Percentiles rank a stretch among this genome's conserved stretches.
These are phyloP conservation scores for Camillea tinctor DNA, from an alignment of 2,329 filamentous ascomycete species.

Conservation along the genomic window DNA sequence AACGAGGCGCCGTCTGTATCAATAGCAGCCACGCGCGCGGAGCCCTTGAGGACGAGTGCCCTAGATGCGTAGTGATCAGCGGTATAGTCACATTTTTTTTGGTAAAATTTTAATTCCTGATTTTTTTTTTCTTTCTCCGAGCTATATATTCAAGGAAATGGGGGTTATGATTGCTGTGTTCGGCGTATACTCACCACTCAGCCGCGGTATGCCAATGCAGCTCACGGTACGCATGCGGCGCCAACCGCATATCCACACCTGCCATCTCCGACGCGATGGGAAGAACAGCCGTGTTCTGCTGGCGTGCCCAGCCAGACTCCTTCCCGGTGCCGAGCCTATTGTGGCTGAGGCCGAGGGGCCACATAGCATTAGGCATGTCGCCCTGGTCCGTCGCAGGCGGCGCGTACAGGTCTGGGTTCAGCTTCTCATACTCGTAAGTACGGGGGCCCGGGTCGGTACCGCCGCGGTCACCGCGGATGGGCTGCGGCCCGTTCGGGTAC, in stretches of 20 bases:
- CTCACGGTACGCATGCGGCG: constrained; percentile 58
- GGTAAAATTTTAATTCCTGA: too few relatives aligned
- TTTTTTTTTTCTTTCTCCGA: background rate
- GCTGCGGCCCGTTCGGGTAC: constrained; percentile 46
- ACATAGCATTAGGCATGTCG: constrained; percentile 46
- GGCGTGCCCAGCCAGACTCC: constrained; percentile 51
- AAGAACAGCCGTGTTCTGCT: constrained; percentile 52
- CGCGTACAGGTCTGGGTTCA: constrained; percentile 54
- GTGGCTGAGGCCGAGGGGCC: constrained; percentile 53
- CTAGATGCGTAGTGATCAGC: constrained; percentile 12
- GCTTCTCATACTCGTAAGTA: constrained; percentile 49
- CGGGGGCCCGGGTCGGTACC: constrained; percentile 52
- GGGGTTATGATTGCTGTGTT: too few relatives aligned
- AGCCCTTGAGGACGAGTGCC: constrained; percentile 52
- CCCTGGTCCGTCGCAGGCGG: constrained; percentile 54
- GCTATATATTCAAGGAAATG: background rate
- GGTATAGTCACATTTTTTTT: background rate
- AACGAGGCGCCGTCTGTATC: constrained; percentile 50
- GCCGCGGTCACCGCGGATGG: constrained; percentile 51
- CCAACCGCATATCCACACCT: constrained; percentile 58
- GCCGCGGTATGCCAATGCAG: constrained; percentile 60
- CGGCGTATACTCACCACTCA: constrained; percentile 27
- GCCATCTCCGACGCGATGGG: constrained; percentile 52
- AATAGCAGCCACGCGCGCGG: constrained; percentile 50
- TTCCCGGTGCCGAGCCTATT: constrained; percentile 45